phyloP scores from a whole-genome alignment of 345 rosid species.

The Rubroshorea leprosula region DNA sequence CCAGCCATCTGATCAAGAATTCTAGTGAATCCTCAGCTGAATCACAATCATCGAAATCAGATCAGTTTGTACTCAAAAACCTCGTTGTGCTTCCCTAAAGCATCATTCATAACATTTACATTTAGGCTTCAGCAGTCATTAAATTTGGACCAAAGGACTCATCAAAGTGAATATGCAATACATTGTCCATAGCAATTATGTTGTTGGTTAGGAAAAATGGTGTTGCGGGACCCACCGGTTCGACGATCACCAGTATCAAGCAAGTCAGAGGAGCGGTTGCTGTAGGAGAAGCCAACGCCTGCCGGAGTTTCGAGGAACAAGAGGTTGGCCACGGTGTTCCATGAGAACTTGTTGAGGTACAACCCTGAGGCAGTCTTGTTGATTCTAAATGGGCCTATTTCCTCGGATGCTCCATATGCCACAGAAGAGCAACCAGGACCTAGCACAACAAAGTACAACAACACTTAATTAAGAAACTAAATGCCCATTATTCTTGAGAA shows the following conservation, averaged over 20 bases:
- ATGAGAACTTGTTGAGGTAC: conserved; percentile 77
- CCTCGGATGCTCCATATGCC: conserved; percentile 99
- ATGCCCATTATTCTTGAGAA: not conserved
- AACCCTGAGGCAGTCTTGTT: conserved; percentile 76
- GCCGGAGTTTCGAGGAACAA: conserved; percentile 95
- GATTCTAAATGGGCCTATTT: conserved; percentile 91
- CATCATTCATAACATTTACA: not conserved
- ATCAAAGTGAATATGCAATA: conserved; percentile 2
- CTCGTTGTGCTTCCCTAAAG: too few species aligned
- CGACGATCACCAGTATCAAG: conserved; percentile 73
- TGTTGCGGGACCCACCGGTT: conserved; percentile 53
- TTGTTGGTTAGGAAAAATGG: too few species aligned
- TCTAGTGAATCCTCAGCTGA: conserved; percentile 83
- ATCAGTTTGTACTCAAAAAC: too few species aligned
- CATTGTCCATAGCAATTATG: too few species aligned
- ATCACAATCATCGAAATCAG: not conserved
- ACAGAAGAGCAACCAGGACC: conserved; percentile 99
- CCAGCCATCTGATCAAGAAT: conserved; percentile 70
- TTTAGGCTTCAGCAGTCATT: not conserved
- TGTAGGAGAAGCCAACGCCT: conserved; percentile 97
- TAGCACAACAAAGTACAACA: conserved; percentile 14
- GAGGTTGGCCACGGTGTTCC: conserved; percentile 85
- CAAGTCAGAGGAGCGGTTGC: conserved; percentile 76
- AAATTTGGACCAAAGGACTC: conserved; percentile 8
- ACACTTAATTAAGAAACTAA: too few species aligned